Base-by-base conservation (phyloP, 1,284 basidiomycete species). In the Trametes sp. region DNA sequence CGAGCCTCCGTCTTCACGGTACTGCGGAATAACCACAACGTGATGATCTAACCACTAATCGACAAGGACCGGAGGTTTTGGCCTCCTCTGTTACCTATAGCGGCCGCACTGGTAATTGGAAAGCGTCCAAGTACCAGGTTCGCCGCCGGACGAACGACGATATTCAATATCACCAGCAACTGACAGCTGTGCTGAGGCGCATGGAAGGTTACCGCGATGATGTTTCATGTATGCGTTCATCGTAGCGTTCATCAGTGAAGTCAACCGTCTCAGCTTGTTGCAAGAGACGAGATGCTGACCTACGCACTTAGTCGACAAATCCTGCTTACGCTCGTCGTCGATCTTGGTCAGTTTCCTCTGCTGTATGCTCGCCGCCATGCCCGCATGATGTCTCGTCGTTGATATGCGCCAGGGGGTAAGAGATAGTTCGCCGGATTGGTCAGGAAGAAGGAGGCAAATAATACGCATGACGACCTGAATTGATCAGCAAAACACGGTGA, bases 41-140 rank as follows among this genome's bases (percentile, higher is more conserved):
- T 56, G 54, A 56, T 56, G 54, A 56, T 56, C 54, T 56, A 56
- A 56, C 54, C 54, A 56, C 54, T 56, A 56, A 56, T 56, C 54
- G 54, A 56, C 54, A 56, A 56, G 54, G 54, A 56, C 54, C 44
- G 31, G 45, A 35, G 44, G 21, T 11, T 14, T 19, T 9, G n/a
- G n/a, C 3, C 2, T 5, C 6, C 41, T 10, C n/a, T 13, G 10
- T 19, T 42, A 16, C n/a, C 6, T 10, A 42, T 42, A 6, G 10
- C 9, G 41, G 10, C 10, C 10, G 41, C 10, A 42, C 33, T 35
- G 7, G n/a, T n/a, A n/a, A n/a, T n/a, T n/a, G n/a, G n/a, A n/a
- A n/a, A n/a, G n/a, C n/a, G n/a, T n/a, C n/a, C n/a, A n/a, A n/a
- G n/a, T n/a, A n/a, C n/a, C n/a, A n/a, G n/a, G n/a, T n/a, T n/a